Conservation (phyloP, 495 filamentous ascomycete genomes). For the Aspergillus mulundensis region DNA sequence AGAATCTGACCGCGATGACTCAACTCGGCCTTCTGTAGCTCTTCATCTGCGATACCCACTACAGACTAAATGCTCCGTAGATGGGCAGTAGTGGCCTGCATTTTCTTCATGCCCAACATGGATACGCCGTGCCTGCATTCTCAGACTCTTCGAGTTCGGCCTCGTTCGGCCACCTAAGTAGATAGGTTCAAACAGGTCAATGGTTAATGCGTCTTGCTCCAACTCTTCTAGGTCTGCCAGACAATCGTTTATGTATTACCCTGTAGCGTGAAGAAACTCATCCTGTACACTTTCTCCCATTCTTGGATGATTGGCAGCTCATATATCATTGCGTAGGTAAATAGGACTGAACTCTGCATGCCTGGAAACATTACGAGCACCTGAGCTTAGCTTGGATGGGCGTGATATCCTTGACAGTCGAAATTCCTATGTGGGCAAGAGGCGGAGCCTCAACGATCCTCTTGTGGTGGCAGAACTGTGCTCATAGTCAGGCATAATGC, state of each 20-base stretch:
- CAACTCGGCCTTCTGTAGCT: not conserved
- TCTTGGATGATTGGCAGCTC: too few relatives aligned
- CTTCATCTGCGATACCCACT: not conserved
- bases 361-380: not conserved
- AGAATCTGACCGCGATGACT: not conserved
- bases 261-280: too few relatives aligned
- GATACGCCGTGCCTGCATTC: slow-evolving; percentile 3
- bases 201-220: too few relatives aligned
- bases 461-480: not conserved
- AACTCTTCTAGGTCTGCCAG: too few relatives aligned
- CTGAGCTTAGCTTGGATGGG: not conserved
- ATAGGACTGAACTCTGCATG: not conserved
- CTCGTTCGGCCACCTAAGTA: too few relatives aligned
- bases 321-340: too few relatives aligned
- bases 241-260: too few relatives aligned
- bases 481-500: not conserved
- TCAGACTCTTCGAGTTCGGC: not conserved
- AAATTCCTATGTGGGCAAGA: not conserved
- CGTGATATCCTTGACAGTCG: not conserved
- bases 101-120: slow-evolving; percentile 16
- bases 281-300: too few relatives aligned
- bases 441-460: not conserved
- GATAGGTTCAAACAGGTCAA: too few relatives aligned
- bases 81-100: not conserved
- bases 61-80: slow-evolving; percentile 3